Base-by-base conservation (phyloP, 2,329 filamentous ascomycete species). In the Westerdykella ornata region DNA sequence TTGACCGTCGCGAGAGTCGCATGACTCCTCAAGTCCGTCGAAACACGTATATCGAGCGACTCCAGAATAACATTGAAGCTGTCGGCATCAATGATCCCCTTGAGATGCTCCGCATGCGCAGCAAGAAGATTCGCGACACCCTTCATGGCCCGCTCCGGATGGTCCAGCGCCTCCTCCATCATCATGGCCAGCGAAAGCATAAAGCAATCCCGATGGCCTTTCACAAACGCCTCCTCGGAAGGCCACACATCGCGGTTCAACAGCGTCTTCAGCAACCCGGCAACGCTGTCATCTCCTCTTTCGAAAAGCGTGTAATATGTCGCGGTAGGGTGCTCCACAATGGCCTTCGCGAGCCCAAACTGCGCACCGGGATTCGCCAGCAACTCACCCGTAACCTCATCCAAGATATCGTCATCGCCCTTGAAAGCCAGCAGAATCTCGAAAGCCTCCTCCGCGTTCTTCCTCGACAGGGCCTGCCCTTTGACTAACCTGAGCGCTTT, bases 111-210 rank as follows among this genome's bases (percentile, higher is more conserved):
- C 0, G 74, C 72, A 46, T 78, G 72, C 14, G 77, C 70, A 26
- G 74, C 74, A 20, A 82, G 68, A 13, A 81, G 65, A 37, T 77
- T 72, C 5, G 78, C 74, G 31, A 82, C 75, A 35, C 74, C 75
- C 54, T 78, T 77, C 63, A 82, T 72, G 4, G 78, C 74, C 35
- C 77, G 72, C 34, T 77, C 77, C 29, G 79, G 76, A 45, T 78
- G 65, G 42, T 95, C 87, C 55, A 89, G 80, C 39, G 88, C 88
- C 34, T 87, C 88, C 62, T 94, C 87, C 82, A 96, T 94, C 53
- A 96, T 72, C 57, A 85, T 84, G 17, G 89, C 89, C 51, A 96
- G 80, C 52, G 90, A 81, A 43, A 94, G 78, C 57, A 84, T 78
- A 42, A 84, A 83, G 57, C 83, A 72, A 57, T 86, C 82, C 53